These are phyloP conservation scores for Trifolium dubium DNA, from an alignment of 306 rosid genomes.

Conservation along the genomic window DNA sequence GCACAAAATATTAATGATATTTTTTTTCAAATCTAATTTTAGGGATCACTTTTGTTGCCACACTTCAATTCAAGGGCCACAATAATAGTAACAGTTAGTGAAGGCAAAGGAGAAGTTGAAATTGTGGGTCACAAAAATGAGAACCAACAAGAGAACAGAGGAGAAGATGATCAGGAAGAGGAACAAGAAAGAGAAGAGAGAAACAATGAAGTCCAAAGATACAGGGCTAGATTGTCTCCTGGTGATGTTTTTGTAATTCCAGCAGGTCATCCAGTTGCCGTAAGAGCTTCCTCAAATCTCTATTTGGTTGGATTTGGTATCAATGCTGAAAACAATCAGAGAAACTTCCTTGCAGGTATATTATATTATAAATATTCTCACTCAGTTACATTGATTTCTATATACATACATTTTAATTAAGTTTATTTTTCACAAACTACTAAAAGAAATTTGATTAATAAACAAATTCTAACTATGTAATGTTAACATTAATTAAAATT, in stretches of 20 bases:
- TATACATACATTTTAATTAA: too few relatives aligned
- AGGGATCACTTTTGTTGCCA: slow-evolving; percentile 44
- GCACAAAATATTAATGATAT: too few relatives aligned
- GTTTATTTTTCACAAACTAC: too few relatives aligned
- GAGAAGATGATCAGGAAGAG: not conserved
- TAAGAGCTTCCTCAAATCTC: slow-evolving; percentile 41
- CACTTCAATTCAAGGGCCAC: slow-evolving; percentile 37
- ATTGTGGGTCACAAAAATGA: slow-evolving; percentile 4
- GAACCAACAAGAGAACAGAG: not conserved
- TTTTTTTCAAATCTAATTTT: not conserved
- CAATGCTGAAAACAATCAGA: slow-evolving; percentile 48
- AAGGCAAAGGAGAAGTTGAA: slow-evolving; percentile 36
- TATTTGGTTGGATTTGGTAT: slow-evolving; percentile 42
- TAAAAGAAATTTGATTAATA: too few relatives aligned
- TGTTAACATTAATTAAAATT: too few relatives aligned
- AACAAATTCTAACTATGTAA: too few relatives aligned
- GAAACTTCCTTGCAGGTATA: slow-evolving; percentile 59
- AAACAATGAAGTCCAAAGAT: slow-evolving; percentile 14
- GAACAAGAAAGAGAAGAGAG: not conserved
- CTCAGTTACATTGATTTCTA: too few relatives aligned
- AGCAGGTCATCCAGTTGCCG: slow-evolving; percentile 44
- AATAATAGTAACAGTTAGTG: not conserved
- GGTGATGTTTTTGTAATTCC: slow-evolving; percentile 46
- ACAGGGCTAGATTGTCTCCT: slow-evolving; percentile 18
- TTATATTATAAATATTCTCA: too few relatives aligned